Percentiles rank a stretch among this genome's conserved stretches.
Evolutionary conservation across 1,284 basidiomycete species (phyloP).

Genomic region (Wolfiporia cocos): DNA sequence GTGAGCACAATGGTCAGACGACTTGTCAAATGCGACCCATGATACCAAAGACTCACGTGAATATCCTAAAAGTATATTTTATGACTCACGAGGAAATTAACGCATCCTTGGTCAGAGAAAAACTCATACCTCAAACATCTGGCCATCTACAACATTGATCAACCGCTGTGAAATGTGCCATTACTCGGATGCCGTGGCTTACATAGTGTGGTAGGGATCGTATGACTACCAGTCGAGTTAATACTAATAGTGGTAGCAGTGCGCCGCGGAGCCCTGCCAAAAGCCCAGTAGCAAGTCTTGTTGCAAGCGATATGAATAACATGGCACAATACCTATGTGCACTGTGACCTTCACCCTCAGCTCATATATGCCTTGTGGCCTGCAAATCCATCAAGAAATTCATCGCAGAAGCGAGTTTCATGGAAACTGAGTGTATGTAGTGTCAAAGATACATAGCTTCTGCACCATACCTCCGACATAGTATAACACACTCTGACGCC

Average conservation of each 20-base stretch:
- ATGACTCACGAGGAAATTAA: too few species aligned
- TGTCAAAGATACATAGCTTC: too few species aligned
- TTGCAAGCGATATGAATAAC: not conserved
- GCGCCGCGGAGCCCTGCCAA: conserved; percentile 1
- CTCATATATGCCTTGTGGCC: not conserved
- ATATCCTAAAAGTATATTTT: too few species aligned
- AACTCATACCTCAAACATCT: conserved; percentile 33
- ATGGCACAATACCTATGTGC: not conserved
- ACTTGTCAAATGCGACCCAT: too few species aligned
- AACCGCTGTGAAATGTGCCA: not conserved
- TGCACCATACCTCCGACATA: too few species aligned
- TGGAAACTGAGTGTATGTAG: too few species aligned
- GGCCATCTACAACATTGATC: conserved; percentile 22
- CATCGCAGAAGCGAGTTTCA: too few species aligned
- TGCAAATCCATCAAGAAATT: too few species aligned
- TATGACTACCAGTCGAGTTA: conserved; percentile 18
- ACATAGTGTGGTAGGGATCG: conserved; percentile 25
- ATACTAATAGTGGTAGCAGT: conserved; percentile 18
- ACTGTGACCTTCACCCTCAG: not conserved
- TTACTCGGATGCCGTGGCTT: conserved; percentile 10
- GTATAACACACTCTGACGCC: too few species aligned
- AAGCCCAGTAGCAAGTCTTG: not conserved
- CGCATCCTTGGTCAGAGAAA: too few species aligned
- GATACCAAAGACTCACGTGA: not conserved
- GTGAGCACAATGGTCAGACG: too few species aligned